Base-by-base conservation (phyloP, 495 filamentous ascomycete species). In the Immersiella caudata region DNA sequence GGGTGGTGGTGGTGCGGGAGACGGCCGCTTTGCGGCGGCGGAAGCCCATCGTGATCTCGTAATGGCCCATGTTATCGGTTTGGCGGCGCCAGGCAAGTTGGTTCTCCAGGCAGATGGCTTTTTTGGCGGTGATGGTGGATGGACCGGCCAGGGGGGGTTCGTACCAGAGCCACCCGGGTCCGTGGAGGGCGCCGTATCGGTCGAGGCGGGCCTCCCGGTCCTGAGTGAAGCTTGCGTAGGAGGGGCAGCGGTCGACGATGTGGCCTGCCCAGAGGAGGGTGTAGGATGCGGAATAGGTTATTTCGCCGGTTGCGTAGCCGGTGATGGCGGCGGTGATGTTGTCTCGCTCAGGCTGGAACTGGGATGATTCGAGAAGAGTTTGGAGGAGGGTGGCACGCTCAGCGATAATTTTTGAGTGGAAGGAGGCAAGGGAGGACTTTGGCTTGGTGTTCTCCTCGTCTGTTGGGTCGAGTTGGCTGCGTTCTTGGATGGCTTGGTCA, bases 121-220 rank as follows among this genome's bases (percentile, higher is more conserved):
- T 78, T 57, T 75, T 79, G 33, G 73, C 76, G 9, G 22, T 20
- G 64, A 64, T 14, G 59, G 33, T 9, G 33, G 33, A 2, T 33
- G 55, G 64, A 50, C 25, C 50, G 26, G 67, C 58, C 14, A 85
- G 73, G 0, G 83, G 82, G 1, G 80, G 79, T 66, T 85, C 83
- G 50, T 80, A 80, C 81, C 81, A 85, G 33, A 85, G 73, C 81
- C 82, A 83, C 21, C 81, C 81, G 16, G 75, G 71, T 24, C 82
- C 82, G 66, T 82, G 67, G 26, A 59, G 57, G 12, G 60, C 72
- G 21, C 18, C 58, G 66, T 83, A 84, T 9, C 70, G 74, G 65
- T 81, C 79, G 18, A 85, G 75, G 3, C 79, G 79, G 7, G 72
- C 75, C n/a, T 50, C 27, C 55, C 82, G 76, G 68, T 81, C 77